These are phyloP conservation scores for Colletotrichum camelliae DNA, from an alignment of 2,329 filamentous ascomycete genomes.

Conservation along the genomic window DNA sequence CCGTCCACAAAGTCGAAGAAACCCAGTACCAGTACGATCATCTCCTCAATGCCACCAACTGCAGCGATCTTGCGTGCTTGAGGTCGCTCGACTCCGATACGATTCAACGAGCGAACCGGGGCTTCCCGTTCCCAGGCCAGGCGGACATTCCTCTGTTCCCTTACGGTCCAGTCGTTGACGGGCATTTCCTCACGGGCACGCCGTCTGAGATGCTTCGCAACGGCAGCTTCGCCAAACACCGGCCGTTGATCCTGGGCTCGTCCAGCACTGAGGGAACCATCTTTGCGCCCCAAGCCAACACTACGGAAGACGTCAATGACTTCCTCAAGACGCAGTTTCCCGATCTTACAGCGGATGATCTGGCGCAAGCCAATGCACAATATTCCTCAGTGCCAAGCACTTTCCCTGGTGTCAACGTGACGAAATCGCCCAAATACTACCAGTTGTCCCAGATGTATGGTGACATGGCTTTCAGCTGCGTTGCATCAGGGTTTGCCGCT, in stretches of 20 bases:
- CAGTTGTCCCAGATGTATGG: background rate
- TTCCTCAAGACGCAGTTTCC: background rate
- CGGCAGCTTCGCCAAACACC: background rate
- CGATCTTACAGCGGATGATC: background rate
- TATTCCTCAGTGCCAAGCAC: background rate
- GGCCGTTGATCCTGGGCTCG: background rate
- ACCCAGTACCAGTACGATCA: background rate
- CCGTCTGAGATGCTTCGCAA: background rate
- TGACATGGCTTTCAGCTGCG: background rate
- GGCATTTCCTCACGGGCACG: background rate
- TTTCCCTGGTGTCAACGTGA: background rate
- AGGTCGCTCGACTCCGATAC: background rate
- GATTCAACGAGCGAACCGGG: background rate
- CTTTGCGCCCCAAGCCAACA: background rate
- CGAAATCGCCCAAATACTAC: background rate
- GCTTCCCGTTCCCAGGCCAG: background rate
- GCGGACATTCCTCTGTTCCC: background rate
- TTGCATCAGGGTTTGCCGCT: background rate
- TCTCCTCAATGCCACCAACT: background rate
- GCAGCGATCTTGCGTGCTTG: background rate
- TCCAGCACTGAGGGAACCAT: background rate
- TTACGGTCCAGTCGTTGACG: background rate
- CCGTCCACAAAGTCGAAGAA: background rate
- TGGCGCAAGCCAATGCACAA: background rate
- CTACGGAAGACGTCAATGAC: background rate